Evolutionary conservation across 2,329 filamentous ascomycete genomes (phyloP), one percentile per base, ranked within the genome.

Genomic region (Bipolaris cookei): DNA sequence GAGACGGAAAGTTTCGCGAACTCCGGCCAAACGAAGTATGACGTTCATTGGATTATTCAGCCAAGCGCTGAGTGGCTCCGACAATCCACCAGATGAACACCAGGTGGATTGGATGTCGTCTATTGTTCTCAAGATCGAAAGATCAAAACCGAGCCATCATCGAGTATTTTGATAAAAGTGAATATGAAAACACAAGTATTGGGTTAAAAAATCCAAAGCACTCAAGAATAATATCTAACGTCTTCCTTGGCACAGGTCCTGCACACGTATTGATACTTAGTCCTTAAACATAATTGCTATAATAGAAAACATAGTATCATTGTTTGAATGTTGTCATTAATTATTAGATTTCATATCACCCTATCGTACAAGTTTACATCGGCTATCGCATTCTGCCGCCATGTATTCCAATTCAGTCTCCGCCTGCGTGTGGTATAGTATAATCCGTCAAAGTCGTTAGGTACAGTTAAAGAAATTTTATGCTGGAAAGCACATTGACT

Each of bases 371-470:
- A 34, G 28, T n/a, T 37, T 32, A 16, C 34, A 16, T 43, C 28
- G 20, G 7, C 39, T 53, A 28, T 54, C 6, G 42, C 47, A 49
- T 42, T 39, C 35, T 21, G 18, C 25, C 39, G 47, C 43, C 25
- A 7, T 35, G 32, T 38, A 20, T 39, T 16, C 14, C 28, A 21
- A 18, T 14, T 21, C 41, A 25, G 3, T 35, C 37, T 51, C 28
- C 44, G 21, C n/a, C 30, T 59, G 53, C 51, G 61, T 57, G 48
- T 67, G 66, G 65, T 70, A 71, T 71, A 61, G 63, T 70, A 69
- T 71, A 60, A 64, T 63, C 61, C 67, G 38, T 65, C 56, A 53
- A 52, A 34, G 54, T 57, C 54, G 38, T 57, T 16, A 49, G 46
- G 50, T 45, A 51, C 52, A 57, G 5, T 6, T 35, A 57, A 47